phyloP scores from a whole-genome alignment of 1,139 yeast genomes.

The Geotrichum aggregatum region DNA sequence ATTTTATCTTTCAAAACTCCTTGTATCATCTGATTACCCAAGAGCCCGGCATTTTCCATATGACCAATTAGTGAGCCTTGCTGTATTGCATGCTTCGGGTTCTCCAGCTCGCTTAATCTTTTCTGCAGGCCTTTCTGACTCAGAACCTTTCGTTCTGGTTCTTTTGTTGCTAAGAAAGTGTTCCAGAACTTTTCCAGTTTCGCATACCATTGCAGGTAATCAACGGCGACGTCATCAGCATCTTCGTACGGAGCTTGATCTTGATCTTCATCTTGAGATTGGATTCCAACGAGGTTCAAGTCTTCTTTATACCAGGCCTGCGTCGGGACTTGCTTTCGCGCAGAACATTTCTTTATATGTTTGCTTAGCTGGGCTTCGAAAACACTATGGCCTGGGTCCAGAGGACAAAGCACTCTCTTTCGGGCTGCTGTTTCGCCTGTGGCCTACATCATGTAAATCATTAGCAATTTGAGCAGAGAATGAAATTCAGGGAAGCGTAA shows the following conservation, averaged over 20 bases:
- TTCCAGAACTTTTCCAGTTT: slow-evolving; percentile 34
- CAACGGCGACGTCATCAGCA: slow-evolving; percentile 11
- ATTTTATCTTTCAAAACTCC: slow-evolving; percentile 31
- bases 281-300: slow-evolving; percentile 37
- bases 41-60: slow-evolving; percentile 45
- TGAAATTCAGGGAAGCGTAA: not conserved
- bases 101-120: slow-evolving; percentile 47
- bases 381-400: slow-evolving; percentile 70
- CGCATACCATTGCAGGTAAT: slow-evolving; percentile 38
- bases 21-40: slow-evolving; percentile 31
- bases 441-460: slow-evolving; percentile 16
- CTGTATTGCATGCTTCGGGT: slow-evolving; percentile 74
- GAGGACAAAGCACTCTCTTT: slow-evolving; percentile 67
- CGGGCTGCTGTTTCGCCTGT: slow-evolving; percentile 30
- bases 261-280: slow-evolving; percentile 2
- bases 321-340: slow-evolving; percentile 36
- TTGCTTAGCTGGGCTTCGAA: slow-evolving; percentile 54
- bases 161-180: slow-evolving; percentile 18
- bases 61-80: slow-evolving; percentile 79
- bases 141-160: slow-evolving; percentile 23
- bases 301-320: slow-evolving; percentile 48
- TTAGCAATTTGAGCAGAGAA: slow-evolving; percentile 7
- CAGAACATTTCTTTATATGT: slow-evolving; percentile 65
- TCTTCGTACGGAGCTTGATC: slow-evolving; percentile 13
- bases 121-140: slow-evolving; percentile 36